phyloP scores from a whole-genome alignment of 129 eudicot species.

The Lactuca sativa region DNA sequence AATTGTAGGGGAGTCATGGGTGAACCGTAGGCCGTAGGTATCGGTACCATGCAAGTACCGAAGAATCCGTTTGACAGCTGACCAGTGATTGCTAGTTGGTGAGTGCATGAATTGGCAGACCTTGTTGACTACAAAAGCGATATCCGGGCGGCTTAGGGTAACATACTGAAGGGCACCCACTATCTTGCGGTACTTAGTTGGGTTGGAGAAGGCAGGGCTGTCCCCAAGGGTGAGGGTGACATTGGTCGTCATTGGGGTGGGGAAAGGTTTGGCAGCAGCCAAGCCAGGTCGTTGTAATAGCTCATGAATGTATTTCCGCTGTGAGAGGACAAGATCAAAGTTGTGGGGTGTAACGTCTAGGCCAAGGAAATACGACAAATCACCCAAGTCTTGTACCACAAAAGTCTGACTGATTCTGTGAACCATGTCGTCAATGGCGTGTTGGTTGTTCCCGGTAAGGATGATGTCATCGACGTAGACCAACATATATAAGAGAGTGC shows the following conservation, averaged over 20 bases:
- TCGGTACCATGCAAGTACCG: neutral
- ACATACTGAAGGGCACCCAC: neutral
- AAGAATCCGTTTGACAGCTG: neutral
- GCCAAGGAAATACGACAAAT: neutral
- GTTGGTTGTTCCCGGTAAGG: neutral
- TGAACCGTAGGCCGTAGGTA: too few species aligned
- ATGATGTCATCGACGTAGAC: neutral
- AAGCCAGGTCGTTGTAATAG: too few species aligned
- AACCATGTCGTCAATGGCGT: neutral
- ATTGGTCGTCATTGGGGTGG: too few species aligned
- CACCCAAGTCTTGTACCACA: neutral
- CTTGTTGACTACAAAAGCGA: neutral
- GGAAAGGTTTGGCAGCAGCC: too few species aligned
- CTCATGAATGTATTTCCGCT: neutral
- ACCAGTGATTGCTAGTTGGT: neutral
- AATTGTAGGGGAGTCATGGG: too few species aligned
- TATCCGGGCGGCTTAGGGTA: neutral
- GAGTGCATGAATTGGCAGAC: constrained; percentile 7
- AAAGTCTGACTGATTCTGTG: neutral
- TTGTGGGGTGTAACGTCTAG: neutral
- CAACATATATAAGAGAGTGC: too few species aligned
- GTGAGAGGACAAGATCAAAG: neutral
- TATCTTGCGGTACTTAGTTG: neutral
- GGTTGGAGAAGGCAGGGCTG: neutral
- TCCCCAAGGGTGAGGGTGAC: too few species aligned